These are phyloP conservation scores for Pythium aristosporum DNA, from an alignment of 352 stramenopile genomes.

Conservation along the genomic window DNA sequence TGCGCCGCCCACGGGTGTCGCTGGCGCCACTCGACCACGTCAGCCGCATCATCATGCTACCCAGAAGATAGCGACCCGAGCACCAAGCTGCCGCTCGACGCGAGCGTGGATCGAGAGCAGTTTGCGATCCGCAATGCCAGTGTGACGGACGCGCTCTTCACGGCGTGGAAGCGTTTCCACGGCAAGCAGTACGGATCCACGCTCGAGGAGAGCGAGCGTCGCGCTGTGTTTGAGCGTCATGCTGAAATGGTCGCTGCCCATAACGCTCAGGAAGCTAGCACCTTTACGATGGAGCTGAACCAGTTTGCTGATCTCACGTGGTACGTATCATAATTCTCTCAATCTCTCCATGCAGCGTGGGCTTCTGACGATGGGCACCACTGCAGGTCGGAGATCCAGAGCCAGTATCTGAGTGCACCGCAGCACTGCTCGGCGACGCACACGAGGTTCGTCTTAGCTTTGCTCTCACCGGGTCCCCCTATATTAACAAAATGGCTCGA, in stretches of 20 bases:
- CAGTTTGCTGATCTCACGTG: slow-evolving; percentile 75
- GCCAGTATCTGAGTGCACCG: slow-evolving; percentile 52
- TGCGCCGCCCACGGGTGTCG: too few species aligned
- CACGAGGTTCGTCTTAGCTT: slow-evolving; percentile 11
- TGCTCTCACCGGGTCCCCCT: too few species aligned
- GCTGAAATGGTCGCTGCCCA: slow-evolving; percentile 50
- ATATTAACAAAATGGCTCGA: not conserved
- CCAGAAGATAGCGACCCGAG: too few species aligned
- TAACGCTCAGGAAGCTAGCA: slow-evolving; percentile 39
- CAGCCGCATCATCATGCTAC: too few species aligned
- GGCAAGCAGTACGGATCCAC: slow-evolving; percentile 50
- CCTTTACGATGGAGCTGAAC: slow-evolving; percentile 76
- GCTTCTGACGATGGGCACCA: not conserved
- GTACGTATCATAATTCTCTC: slow-evolving; percentile 20
- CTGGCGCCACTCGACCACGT: too few species aligned
- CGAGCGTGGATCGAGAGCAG: not conserved
- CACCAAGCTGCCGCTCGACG: too few species aligned
- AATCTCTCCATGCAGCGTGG: not conserved
- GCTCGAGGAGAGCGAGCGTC: slow-evolving; percentile 46
- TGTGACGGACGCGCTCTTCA: slow-evolving; percentile 39
- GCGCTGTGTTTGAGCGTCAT: slow-evolving; percentile 59
- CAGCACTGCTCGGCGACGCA: slow-evolving; percentile 74
- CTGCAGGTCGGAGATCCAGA: slow-evolving; percentile 66
- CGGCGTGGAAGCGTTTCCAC: slow-evolving; percentile 44
- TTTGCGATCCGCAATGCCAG: slow-evolving; percentile 2